phyloP scores from a whole-genome alignment of 1,284 basidiomycete species.

The Phellopilus nigrolimitatus region DNA sequence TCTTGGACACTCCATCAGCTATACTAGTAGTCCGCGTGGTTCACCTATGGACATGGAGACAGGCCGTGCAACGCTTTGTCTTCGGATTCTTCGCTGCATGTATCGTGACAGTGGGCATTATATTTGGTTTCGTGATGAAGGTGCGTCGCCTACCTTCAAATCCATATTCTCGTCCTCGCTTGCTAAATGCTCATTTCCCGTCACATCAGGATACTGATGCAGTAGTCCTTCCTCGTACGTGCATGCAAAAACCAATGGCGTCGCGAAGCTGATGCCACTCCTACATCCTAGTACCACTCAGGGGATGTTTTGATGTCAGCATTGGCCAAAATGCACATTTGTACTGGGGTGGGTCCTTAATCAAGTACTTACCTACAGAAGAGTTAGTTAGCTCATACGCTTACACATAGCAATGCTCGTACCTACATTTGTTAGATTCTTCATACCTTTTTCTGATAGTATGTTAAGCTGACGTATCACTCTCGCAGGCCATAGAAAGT shows the following conservation, averaged over 20 bases:
- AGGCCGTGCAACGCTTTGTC: conserved; percentile 5
- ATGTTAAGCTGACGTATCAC: neutral
- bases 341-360: conserved; percentile 13
- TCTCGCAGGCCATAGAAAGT: conserved; percentile 14
- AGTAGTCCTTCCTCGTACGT: conserved; percentile 11
- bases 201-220: conserved; percentile 10
- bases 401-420: conserved; percentile 13
- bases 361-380: neutral
- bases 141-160: neutral
- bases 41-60: conserved; percentile 15
- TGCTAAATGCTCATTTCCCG: neutral
- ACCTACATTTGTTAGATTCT: conserved; percentile 14
- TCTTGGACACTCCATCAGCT: neutral
- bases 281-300: conserved; percentile 12
- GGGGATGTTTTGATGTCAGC: conserved; percentile 16
- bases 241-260: neutral
- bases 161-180: neutral
- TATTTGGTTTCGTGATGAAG: conserved; percentile 17
- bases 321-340: conserved; percentile 12
- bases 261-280: neutral
- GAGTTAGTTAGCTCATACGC: neutral
- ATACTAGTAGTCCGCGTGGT: conserved; percentile 15
- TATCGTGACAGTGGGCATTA: neutral
- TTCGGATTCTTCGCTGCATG: conserved; percentile 7
- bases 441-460: neutral